Evolutionary conservation across 371 early-diverging fungal species (phyloP).

Genomic region (Choanephora cucurbitarum): DNA sequence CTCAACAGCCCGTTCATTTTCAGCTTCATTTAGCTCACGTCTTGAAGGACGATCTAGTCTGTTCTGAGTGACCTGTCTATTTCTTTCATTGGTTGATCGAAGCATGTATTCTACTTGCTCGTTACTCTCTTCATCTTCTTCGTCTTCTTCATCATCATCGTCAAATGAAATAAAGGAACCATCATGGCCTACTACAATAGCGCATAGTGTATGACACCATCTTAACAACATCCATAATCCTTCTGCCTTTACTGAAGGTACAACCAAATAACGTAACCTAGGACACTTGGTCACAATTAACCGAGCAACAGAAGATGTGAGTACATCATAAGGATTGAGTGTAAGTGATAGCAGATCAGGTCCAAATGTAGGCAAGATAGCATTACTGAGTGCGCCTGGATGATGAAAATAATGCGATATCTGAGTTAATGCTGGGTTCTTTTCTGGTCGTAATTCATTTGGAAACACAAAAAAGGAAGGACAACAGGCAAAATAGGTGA

Average conservation of each 20-base stretch:
- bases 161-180: background rate
- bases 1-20: conserved; percentile 40
- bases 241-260: conserved; percentile 44
- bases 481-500: conserved; percentile 36
- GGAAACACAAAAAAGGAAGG: conserved; percentile 43
- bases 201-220: conserved; percentile 42
- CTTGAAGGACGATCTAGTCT: background rate
- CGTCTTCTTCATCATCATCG: conserved; percentile 27
- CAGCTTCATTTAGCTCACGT: conserved; percentile 15
- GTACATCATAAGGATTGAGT: conserved; percentile 41
- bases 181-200: conserved; percentile 40
- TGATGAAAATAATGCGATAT: conserved; percentile 48
- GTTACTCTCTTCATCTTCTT: conserved; percentile 11
- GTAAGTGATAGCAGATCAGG: conserved; percentile 40
- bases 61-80: conserved; percentile 2
- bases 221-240: conserved; percentile 50
- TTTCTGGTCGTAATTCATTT: conserved; percentile 19
- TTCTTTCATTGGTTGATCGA: too few relatives aligned
- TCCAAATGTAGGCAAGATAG: conserved; percentile 49
- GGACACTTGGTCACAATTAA: conserved; percentile 45
- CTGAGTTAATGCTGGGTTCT: conserved; percentile 33
- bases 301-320: conserved; percentile 36
- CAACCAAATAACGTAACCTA: conserved; percentile 38
- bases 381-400: conserved; percentile 46
- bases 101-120: too few relatives aligned